Base-by-base conservation (phyloP, 306 rosid species). In the Casuarina cunninghamiana region DNA sequence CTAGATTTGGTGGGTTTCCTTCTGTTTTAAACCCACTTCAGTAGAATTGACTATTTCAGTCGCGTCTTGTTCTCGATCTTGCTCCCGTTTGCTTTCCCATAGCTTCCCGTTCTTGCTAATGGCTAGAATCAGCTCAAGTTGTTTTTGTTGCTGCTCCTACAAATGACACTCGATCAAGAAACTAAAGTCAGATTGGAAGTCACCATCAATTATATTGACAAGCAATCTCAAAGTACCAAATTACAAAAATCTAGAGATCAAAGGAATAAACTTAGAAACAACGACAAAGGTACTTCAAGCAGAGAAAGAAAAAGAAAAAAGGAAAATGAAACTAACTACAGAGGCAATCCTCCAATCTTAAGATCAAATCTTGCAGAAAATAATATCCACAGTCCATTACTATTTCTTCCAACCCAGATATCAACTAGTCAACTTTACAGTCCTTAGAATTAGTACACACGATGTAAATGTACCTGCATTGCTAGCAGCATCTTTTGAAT, bases 131-230 rank as follows among this genome's bases (percentile, higher is more conserved):
- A 95, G 85, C 77, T 91, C 97, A 48, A 95, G 91, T 73, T 95
- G 97, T 75, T 89, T 95, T 69, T 79, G 90, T 79, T 95, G 97
- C 79, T 95, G 99, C 83, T 89, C 99, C 97, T 94, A 67, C 79
- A 83, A 11, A 70, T 8, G 45, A 76, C 53, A 75, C 35, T 53
- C 69, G 5, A 42, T 69, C 49, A 51, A 67, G 60, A 61, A 77
- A 43, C 71, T 75, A 62, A n/a, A 72, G 61, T 77, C 49, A 53
- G 41, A 80, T 53, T 37, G 9, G 16, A 2, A 46, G 75, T 15
- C 42, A 63, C 10, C 69, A 2, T 13, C 45, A 63, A 38, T 38
- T 19, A 39, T 63, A 63, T 38, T 38, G 46, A 63, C 39, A 37
- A 1, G 44, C 46, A 63, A 63, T 39, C n/a, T 37, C 2, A 1